These are phyloP conservation scores for Quercus phellos DNA, from an alignment of 331 rosid genomes.

Conservation along the genomic window DNA sequence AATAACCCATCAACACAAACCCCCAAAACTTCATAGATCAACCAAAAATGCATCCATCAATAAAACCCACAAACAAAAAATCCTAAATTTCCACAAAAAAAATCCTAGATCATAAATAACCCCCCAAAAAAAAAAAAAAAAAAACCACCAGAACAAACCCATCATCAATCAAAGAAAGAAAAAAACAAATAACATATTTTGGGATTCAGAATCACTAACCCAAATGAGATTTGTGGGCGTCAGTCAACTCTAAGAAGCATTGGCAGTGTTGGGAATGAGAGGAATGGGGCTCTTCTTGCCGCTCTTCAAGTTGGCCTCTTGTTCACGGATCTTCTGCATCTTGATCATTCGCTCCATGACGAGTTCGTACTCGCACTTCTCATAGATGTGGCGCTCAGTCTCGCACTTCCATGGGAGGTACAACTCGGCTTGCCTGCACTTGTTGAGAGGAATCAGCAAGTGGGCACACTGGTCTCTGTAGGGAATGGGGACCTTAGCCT, in stretches of 20 bases:
- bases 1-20: neutral
- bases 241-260: conserved; percentile 23
- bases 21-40: neutral
- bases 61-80: neutral
- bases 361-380: conserved; percentile 90
- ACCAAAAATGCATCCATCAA: neutral
- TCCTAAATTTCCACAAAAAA: neutral
- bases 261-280: conserved; percentile 77
- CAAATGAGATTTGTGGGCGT: neutral
- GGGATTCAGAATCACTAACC: neutral
- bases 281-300: conserved; percentile 38
- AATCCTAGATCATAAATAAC: neutral
- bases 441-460: conserved; percentile 85
- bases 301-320: conserved; percentile 36
- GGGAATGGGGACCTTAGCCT: conserved; percentile 68
- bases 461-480: conserved; percentile 96
- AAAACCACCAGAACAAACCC: neutral
- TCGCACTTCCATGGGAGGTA: conserved; percentile 96
- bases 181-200: neutral
- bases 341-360: conserved; percentile 91
- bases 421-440: conserved; percentile 78
- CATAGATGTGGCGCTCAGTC: conserved; percentile 74
- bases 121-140: neutral
- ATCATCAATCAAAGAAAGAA: neutral
- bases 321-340: conserved; percentile 87